phyloP scores from a whole-genome alignment of 208 protist genomes.

The Trypanosoma avium region DNA sequence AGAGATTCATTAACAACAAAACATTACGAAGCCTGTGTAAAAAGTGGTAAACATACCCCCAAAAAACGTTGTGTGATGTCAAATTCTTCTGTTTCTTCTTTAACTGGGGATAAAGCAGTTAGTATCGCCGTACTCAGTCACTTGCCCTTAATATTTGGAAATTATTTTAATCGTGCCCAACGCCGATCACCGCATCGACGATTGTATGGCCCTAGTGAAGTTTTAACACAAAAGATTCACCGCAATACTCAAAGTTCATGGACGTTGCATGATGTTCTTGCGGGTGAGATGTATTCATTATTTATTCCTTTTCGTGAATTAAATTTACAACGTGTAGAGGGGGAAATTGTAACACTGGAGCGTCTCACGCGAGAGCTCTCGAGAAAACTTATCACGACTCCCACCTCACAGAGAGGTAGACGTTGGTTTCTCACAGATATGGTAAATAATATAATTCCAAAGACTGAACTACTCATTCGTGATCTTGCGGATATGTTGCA shows the following conservation, averaged over 20 bases:
- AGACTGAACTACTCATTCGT: constrained; percentile 25
- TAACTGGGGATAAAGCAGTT: constrained; percentile 1
- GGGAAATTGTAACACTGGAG: constrained; percentile 14
- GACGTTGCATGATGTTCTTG: constrained; percentile 16
- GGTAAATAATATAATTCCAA: constrained; percentile 31
- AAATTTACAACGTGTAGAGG: constrained; percentile 15
- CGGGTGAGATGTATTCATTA: constrained; percentile 22
- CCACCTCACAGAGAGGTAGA: constrained; percentile 11
- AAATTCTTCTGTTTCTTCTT: too few species aligned
- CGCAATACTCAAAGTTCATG: constrained; percentile 17
- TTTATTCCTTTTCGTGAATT: constrained; percentile 33
- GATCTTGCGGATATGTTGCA: constrained; percentile 28
- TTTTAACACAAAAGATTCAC: constrained; percentile 20
- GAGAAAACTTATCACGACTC: constrained; percentile 30
- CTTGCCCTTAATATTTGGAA: constrained; percentile 25
- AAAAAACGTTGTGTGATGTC: not conserved
- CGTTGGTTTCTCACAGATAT: constrained; percentile 35
- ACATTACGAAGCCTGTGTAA: too few species aligned
- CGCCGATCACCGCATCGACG: constrained; percentile 1
- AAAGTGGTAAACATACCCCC: not conserved
- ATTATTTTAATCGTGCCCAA: constrained; percentile 19
- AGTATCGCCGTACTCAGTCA: constrained; percentile 27
- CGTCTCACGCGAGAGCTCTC: constrained; percentile 14
- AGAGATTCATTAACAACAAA: not conserved
- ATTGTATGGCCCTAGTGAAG: not conserved